Conservation (phyloP, 140 eudicot genomes). For the Stevia rebaudiana region DNA sequence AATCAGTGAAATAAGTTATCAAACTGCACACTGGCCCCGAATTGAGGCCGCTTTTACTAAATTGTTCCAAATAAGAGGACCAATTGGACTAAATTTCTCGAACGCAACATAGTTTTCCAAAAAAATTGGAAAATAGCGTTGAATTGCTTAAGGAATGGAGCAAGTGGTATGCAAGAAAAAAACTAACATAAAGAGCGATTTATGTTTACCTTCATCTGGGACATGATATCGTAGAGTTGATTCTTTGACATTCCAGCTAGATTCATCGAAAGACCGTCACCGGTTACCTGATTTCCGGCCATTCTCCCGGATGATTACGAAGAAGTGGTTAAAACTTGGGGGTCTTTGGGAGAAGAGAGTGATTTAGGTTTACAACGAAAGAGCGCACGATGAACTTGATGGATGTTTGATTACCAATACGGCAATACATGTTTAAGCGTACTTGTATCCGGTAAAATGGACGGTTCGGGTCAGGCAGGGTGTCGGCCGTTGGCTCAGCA, state of each 20-base stretch:
- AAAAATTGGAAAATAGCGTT: neutral
- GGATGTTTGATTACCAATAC: too few relatives aligned
- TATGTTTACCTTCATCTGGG: constrained; percentile 77
- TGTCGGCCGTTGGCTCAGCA: too few relatives aligned
- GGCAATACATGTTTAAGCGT: too few relatives aligned
- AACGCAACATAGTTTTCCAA: neutral
- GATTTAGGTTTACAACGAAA: too few relatives aligned
- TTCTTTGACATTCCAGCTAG: constrained; percentile 82
- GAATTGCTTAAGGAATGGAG: neutral
- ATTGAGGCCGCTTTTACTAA: constrained; percentile 1
- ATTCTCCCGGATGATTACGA: constrained; percentile 12
- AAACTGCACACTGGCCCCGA: too few relatives aligned
- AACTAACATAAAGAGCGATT: neutral
- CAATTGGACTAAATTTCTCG: neutral
- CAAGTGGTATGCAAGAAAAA: too few relatives aligned
- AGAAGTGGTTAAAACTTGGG: constrained; percentile 1
- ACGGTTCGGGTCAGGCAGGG: too few relatives aligned
- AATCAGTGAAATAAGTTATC: neutral
- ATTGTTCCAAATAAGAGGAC: constrained; percentile 10
- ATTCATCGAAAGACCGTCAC: constrained; percentile 58
- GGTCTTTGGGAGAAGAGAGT: too few relatives aligned
- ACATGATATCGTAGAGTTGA: constrained; percentile 88
- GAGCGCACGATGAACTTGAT: too few relatives aligned
- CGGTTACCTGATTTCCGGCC: constrained; percentile 62
- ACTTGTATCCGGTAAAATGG: too few relatives aligned